Evolutionary conservation across 2,329 filamentous ascomycete species (phyloP).

Genomic region (Corinectria fuckeliana): DNA sequence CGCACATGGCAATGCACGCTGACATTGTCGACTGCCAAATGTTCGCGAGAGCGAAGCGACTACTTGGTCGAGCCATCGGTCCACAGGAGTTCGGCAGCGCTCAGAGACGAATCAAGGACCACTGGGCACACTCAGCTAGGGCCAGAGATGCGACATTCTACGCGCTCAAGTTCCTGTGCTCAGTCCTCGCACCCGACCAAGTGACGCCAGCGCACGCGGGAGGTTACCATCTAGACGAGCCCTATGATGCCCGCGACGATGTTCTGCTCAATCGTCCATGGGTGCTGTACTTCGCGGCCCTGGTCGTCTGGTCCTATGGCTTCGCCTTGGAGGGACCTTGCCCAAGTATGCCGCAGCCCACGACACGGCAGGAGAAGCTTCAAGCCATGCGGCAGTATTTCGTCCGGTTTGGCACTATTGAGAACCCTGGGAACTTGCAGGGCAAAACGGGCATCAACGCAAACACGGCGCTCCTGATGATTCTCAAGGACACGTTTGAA

Average conservation of each 20-base stretch:
- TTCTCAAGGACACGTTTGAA: slow-evolving; percentile 81
- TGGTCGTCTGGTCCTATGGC: slow-evolving; percentile 96
- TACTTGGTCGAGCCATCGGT: slow-evolving; percentile 86
- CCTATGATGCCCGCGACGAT: slow-evolving; percentile 86
- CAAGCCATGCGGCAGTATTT: slow-evolving; percentile 83
- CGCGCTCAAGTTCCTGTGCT: slow-evolving; percentile 84
- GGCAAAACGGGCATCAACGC: slow-evolving; percentile 77
- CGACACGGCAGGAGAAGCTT: slow-evolving; percentile 69
- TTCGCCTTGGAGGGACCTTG: slow-evolving; percentile 87
- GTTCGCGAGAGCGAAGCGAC: slow-evolving; percentile 83
- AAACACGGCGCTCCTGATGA: slow-evolving; percentile 80
- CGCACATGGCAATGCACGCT: slow-evolving; percentile 97
- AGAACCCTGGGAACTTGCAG: slow-evolving; percentile 79
- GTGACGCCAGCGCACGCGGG: slow-evolving; percentile 45
- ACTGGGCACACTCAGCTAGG: slow-evolving; percentile 87
- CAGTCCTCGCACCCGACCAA: slow-evolving; percentile 72
- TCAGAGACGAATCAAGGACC: slow-evolving; percentile 82
- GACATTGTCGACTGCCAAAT: slow-evolving; percentile 98
- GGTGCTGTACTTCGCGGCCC: slow-evolving; percentile 90
- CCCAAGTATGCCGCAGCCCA: slow-evolving; percentile 57
- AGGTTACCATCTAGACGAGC: slow-evolving; percentile 50
- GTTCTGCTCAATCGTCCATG: slow-evolving; percentile 90
- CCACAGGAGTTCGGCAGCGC: slow-evolving; percentile 80
- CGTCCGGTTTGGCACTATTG: slow-evolving; percentile 71
- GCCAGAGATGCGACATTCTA: slow-evolving; percentile 93